A percentile compares a stretch with the other conserved stretches of the same genome.
Evolutionary conservation across 306 rosid genomes (phyloP).

Genomic region (Quercus parvula): DNA sequence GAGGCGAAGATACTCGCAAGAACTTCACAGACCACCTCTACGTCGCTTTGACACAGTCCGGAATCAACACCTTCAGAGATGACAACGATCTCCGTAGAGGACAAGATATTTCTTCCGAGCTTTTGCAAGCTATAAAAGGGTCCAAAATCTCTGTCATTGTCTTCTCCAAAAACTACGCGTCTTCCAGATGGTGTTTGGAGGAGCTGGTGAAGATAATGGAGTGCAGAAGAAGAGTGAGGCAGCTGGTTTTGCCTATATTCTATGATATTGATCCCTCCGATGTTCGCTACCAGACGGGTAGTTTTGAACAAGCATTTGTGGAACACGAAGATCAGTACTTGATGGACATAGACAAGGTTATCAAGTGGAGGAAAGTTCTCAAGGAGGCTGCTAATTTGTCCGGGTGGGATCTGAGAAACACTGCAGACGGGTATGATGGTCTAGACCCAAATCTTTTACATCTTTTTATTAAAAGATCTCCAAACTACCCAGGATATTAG

Average conservation of each 20-base stretch:
- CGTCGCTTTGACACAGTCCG: background rate
- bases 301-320: background rate
- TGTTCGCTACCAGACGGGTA: constrained; percentile 11
- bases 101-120: background rate
- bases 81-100: constrained; percentile 1
- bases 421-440: background rate
- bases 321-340: background rate
- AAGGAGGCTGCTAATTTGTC: constrained; percentile 11
- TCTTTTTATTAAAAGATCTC: no score
- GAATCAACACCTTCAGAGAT: constrained; percentile 7
- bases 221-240: background rate
- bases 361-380: constrained; percentile 10
- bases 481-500: no score
- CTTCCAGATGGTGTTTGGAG: constrained; percentile 12
- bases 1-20: constrained; percentile 12
- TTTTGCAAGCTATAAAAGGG: background rate
- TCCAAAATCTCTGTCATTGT: background rate
- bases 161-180: background rate
- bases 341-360: background rate
- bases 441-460: background rate
- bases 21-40: constrained; percentile 10
- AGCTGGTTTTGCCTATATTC: constrained; percentile 2
- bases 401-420: constrained; percentile 11
- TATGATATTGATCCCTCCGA: constrained; percentile 1
- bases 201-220: constrained; percentile 18